Conservation (phyloP, 768 basidiomycete genomes). For the Hydnum rufescens region DNA sequence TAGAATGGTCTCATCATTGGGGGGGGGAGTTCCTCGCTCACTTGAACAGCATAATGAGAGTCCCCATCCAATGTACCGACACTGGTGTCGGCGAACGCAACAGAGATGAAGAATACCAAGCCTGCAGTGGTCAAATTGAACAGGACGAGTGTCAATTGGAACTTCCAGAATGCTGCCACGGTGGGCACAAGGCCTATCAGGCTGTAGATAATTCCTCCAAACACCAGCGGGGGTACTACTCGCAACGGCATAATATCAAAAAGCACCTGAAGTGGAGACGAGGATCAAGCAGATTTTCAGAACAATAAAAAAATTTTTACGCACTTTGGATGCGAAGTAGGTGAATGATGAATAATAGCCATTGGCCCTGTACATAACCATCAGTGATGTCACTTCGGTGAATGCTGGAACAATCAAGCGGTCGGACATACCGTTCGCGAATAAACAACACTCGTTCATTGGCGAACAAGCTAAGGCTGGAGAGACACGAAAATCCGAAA, state of each 20-base stretch:
- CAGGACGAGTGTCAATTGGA: conserved; percentile 83
- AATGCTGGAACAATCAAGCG: background rate
- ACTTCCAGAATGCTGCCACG: conserved; percentile 90
- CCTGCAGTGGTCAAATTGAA: conserved; percentile 95
- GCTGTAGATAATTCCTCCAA: conserved; percentile 88
- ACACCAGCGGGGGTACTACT: conserved; percentile 84
- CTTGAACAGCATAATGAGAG: conserved; percentile 97
- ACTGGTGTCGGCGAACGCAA: conserved; percentile 67
- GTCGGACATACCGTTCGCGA: conserved; percentile 61
- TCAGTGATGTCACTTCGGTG: background rate
- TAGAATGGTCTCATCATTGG: background rate
- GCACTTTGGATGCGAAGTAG: conserved; percentile 92
- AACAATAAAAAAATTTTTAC: too few species aligned
- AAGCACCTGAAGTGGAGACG: conserved; percentile 36
- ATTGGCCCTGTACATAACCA: conserved; percentile 42
- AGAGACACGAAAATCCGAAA: conserved; percentile 92
- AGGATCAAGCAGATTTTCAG: background rate
- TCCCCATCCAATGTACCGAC: conserved; percentile 90
- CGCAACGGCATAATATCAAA: conserved; percentile 93
- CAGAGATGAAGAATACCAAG: conserved; percentile 76
- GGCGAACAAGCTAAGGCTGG: conserved; percentile 83
- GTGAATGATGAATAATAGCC: conserved; percentile 96
- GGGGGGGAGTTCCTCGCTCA: conserved; percentile 24
- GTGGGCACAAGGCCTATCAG: conserved; percentile 88
- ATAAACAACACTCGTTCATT: conserved; percentile 93